phyloP scores from a whole-genome alignment of 2,329 filamentous ascomycete genomes.

The Pleomassaria siparia region DNA sequence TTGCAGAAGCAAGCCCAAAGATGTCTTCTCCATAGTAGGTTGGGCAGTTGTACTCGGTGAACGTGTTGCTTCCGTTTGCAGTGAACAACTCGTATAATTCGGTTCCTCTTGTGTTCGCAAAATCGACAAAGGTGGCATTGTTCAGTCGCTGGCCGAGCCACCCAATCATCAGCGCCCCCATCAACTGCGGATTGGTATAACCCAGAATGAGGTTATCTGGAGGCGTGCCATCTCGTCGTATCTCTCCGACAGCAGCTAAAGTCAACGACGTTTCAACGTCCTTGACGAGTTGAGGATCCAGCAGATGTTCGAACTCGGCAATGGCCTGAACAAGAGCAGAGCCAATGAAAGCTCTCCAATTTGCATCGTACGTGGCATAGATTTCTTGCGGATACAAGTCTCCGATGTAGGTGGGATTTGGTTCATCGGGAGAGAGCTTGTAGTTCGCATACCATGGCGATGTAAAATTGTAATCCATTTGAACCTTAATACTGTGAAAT shows the following conservation, averaged over 20 bases:
- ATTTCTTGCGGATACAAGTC: conserved; percentile 38
- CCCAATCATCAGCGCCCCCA: conserved; percentile 45
- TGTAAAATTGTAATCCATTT: conserved; percentile 42
- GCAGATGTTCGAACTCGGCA: conserved; percentile 37
- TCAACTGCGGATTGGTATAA: conserved; percentile 48
- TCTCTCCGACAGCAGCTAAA: conserved; percentile 42
- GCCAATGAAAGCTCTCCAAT: conserved; percentile 45
- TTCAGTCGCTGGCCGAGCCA: conserved; percentile 46
- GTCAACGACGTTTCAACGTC: conserved; percentile 44
- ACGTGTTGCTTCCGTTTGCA: conserved; percentile 33
- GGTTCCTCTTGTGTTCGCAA: conserved; percentile 40
- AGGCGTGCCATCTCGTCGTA: conserved; percentile 46
- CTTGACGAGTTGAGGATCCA: conserved; percentile 33
- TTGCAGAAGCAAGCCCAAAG: conserved; percentile 44
- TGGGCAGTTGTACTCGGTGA: conserved; percentile 46
- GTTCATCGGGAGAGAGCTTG: conserved; percentile 46
- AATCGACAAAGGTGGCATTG: conserved; percentile 42
- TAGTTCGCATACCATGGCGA: conserved; percentile 48
- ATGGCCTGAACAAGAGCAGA: conserved; percentile 42
- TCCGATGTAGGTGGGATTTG: conserved; percentile 33
- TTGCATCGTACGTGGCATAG: conserved; percentile 26
- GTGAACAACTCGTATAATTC: conserved; percentile 24
- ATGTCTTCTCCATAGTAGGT: conserved; percentile 48
- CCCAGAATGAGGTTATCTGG: conserved; percentile 46
- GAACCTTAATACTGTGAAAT: conserved; percentile 37